phyloP scores from a whole-genome alignment of 805 yeast genomes.

The Saccharomycopsis olivae region DNA sequence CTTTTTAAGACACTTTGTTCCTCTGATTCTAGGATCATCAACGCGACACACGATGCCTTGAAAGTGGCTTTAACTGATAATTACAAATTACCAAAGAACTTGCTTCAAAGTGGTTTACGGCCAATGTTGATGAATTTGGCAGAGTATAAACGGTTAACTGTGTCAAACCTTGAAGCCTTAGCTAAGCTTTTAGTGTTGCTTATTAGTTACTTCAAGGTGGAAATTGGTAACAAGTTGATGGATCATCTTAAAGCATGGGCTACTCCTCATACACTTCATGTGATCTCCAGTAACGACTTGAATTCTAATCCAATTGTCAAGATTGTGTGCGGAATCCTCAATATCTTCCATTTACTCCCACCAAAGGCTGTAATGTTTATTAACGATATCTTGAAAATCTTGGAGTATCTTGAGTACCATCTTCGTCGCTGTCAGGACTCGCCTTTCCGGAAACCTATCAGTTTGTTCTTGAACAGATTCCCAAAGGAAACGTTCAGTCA shows the following conservation, averaged over 20 bases:
- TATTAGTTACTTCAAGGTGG: constrained; percentile 93
- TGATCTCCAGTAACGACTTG: constrained; percentile 67
- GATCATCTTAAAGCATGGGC: constrained; percentile 98
- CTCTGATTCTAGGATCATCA: constrained; percentile 73
- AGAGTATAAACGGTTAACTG: constrained; percentile 83
- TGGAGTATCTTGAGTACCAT: constrained; percentile 70
- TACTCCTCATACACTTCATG: constrained; percentile 64
- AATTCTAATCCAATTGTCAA: constrained; percentile 72
- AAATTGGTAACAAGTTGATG: constrained; percentile 83
- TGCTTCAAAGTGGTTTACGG: constrained; percentile 87
- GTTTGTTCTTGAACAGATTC: constrained; percentile 76
- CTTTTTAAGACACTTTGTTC: constrained; percentile 89
- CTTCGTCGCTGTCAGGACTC: constrained; percentile 76
- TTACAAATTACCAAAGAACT: constrained; percentile 82
- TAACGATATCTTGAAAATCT: constrained; percentile 71
- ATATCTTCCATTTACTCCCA: constrained; percentile 86
- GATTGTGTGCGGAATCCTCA: constrained; percentile 80
- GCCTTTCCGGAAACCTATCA: constrained; percentile 84
- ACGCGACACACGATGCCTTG: constrained; percentile 86
- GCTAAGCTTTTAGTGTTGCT: constrained; percentile 77
- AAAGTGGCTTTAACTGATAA: constrained; percentile 75
- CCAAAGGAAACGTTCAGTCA: constrained; percentile 63
- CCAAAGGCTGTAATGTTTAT: constrained; percentile 85
- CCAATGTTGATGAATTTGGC: constrained; percentile 94
- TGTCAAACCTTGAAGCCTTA: constrained; percentile 81